Percentiles rank a stretch among this genome's conserved stretches.
phyloP scores from a whole-genome alignment of 192 early-diverging fungal species.

The Thoreauomyces humboldtii region DNA sequence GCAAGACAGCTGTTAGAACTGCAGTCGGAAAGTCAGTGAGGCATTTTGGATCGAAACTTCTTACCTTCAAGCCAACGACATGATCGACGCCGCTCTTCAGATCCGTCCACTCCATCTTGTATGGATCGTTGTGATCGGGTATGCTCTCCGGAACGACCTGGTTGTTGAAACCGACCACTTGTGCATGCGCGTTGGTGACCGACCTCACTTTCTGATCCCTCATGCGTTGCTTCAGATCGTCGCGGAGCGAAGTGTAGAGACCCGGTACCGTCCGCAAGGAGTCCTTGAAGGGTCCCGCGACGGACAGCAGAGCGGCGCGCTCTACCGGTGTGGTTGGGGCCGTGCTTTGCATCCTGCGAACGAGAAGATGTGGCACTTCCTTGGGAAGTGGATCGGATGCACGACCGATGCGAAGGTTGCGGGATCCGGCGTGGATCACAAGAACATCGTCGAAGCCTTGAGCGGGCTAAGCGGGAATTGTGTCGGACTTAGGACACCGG shows the following conservation, averaged over 20 bases:
- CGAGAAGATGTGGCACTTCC: slow-evolving; percentile 77
- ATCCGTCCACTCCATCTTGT: slow-evolving; percentile 82
- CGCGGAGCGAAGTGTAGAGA: slow-evolving; percentile 51
- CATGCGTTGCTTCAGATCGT: slow-evolving; percentile 74
- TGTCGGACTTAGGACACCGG: too few relatives aligned
- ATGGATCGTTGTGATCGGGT: slow-evolving; percentile 88
- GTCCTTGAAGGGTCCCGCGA: not conserved
- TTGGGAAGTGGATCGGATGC: slow-evolving; percentile 79
- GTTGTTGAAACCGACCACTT: slow-evolving; percentile 72
- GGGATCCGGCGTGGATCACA: slow-evolving; percentile 85
- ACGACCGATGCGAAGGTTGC: slow-evolving; percentile 74
- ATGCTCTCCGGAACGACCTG: slow-evolving; percentile 64
- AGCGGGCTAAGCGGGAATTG: slow-evolving; percentile 54
- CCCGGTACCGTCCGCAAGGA: slow-evolving; percentile 12
- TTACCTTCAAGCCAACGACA: slow-evolving; percentile 65
- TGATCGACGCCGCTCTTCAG: slow-evolving; percentile 44
- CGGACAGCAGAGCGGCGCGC: not conserved
- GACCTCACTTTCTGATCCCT: slow-evolving; percentile 76
- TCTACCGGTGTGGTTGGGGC: not conserved
- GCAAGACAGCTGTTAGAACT: too few relatives aligned
- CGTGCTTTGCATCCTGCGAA: slow-evolving; percentile 43
- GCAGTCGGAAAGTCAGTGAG: too few relatives aligned
- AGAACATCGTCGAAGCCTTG: slow-evolving; percentile 61
- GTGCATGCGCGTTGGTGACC: slow-evolving; percentile 69
- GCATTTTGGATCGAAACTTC: too few relatives aligned